These are phyloP conservation scores for Allomyces macrogynus DNA, from an alignment of 192 early-diverging fungal species.

Conservation along the genomic window DNA sequence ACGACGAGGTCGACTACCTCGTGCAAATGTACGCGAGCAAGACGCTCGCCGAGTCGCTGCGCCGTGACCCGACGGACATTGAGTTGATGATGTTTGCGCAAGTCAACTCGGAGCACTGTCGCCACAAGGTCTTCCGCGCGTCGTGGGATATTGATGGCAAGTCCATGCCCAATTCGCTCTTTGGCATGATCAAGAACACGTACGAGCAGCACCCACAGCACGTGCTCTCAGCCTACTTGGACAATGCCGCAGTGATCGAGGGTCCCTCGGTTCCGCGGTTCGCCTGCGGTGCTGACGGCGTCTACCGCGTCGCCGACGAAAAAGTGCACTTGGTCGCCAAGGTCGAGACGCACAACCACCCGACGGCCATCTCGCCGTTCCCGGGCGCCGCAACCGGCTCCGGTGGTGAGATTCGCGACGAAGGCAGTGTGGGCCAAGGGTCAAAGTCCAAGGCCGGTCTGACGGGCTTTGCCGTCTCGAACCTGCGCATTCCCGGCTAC, in stretches of 20 bases:
- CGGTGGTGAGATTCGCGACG: conserved; percentile 99
- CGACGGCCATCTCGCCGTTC: conserved; percentile 94
- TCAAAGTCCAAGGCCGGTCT: conserved; percentile 91
- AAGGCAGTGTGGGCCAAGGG: conserved; percentile 90
- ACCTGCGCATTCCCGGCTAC: conserved; percentile 76
- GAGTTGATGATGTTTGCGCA: conserved; percentile 99
- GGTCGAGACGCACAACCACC: conserved; percentile 99
- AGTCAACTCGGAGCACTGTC: conserved; percentile 99
- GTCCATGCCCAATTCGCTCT: conserved; percentile 59
- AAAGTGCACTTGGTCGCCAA: conserved; percentile 78
- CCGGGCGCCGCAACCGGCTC: conserved; percentile 96
- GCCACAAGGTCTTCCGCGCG: conserved; percentile 99
- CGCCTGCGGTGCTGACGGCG: conserved; percentile 18
- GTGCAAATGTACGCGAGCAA: conserved; percentile 49
- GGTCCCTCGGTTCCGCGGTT: conserved; percentile 45
- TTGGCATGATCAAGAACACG: conserved; percentile 92
- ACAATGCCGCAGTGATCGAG: conserved; percentile 92
- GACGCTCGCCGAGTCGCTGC: conserved; percentile 20
- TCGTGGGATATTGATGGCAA: conserved; percentile 88
- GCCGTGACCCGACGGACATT: conserved; percentile 87
- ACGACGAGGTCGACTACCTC: conserved; percentile 92
- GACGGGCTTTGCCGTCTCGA: conserved; percentile 85
- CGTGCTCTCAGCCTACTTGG: conserved; percentile 88
- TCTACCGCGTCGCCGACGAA: conserved; percentile 45
- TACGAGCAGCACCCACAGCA: conserved; percentile 57